Evolutionary conservation across 441 rosid genomes (phyloP).

Genomic region (Gossypium schwendimanii): DNA sequence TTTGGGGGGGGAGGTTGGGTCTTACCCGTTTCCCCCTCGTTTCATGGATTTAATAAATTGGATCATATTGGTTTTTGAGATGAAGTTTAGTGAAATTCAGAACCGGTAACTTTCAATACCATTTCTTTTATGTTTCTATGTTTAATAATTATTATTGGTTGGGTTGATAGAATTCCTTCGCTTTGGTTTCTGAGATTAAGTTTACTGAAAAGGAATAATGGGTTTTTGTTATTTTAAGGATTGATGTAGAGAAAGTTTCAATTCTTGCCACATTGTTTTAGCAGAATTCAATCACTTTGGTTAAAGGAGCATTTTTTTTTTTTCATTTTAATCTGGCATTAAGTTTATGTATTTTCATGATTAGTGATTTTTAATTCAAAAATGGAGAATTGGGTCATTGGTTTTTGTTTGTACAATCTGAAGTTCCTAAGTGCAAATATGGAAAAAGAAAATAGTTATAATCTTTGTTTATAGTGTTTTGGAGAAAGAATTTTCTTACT

Average conservation of each 20-base stretch:
- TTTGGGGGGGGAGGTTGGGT: not conserved
- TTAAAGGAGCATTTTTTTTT: not conserved
- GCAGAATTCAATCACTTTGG: not conserved
- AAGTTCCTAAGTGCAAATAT: not conserved
- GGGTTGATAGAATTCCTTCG: not conserved
- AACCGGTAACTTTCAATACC: not conserved
- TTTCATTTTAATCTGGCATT: not conserved
- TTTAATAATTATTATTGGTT: not conserved
- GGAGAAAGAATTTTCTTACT: not conserved
- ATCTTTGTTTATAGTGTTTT: not conserved
- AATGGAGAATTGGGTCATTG: slow-evolving; percentile 2
- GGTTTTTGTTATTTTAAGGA: not conserved
- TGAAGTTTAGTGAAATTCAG: not conserved
- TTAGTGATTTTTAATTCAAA: not conserved
- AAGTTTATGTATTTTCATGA: not conserved
- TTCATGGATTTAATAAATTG: not conserved
- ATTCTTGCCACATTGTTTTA: not conserved
- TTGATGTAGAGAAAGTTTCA: not conserved
- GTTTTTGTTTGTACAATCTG: not conserved
- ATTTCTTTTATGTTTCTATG: not conserved
- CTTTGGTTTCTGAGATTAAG: not conserved
- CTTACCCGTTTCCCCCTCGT: not conserved
- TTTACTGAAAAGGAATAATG: slow-evolving; percentile 7
- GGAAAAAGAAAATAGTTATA: not conserved
- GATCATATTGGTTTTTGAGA: not conserved